A percentile compares a stretch with the other conserved stretches of the same genome.
phyloP scores from a whole-genome alignment of 306 rosid species.

The Malus domestica region ASM211411v1 NC_041794.1:33361501-33362000 shows the following conservation, averaged over 20 bases:
- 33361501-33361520: constrained; percentile 43
- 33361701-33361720: constrained; percentile 19
- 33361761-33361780: neutral
- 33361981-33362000: constrained; percentile 47
- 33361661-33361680: constrained; percentile 47
- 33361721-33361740: constrained; percentile 1
- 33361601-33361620: constrained; percentile 40
- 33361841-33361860: neutral
- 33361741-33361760: constrained; percentile 17
- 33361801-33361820: neutral
- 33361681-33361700: constrained; percentile 37
- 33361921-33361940: no score
- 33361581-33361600: constrained; percentile 28
- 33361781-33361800: constrained; percentile 8
- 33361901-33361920: constrained; percentile 2
- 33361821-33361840: neutral
- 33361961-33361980: constrained; percentile 44
- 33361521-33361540: constrained; percentile 36
- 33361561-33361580: constrained; percentile 37
- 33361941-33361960: constrained; percentile 18
- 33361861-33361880: neutral
- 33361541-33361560: constrained; percentile 49
- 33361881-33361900: constrained; percentile 10
- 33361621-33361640: constrained; percentile 56
- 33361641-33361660: constrained; percentile 43